Percentiles rank a stretch among this genome's conserved stretches.
Conservation (phyloP, 108 stramenopile genomes). For the Cyclotella atomus region DNA sequence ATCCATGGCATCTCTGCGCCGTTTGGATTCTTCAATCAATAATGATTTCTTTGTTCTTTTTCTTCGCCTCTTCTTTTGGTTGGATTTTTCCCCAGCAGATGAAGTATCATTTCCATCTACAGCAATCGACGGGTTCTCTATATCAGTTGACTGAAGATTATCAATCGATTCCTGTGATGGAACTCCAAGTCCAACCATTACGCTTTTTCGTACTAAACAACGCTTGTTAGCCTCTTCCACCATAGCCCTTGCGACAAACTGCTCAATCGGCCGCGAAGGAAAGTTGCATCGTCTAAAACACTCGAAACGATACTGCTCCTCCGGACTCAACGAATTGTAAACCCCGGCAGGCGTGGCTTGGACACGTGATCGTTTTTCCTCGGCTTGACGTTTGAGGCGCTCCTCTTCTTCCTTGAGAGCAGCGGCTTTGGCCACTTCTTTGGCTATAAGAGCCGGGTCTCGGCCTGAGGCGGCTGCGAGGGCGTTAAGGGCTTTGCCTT, state of each 20-base stretch:
- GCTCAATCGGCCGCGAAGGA: constrained; percentile 35
- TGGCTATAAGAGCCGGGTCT: constrained; percentile 38
- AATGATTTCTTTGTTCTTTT: constrained; percentile 36
- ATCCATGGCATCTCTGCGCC: constrained; percentile 43
- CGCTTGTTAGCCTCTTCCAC: constrained; percentile 35
- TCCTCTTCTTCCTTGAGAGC: constrained; percentile 10
- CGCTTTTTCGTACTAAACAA: constrained; percentile 20
- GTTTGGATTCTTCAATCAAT: constrained; percentile 44
- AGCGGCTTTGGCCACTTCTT: constrained; percentile 13
- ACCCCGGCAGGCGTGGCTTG: constrained; percentile 20
- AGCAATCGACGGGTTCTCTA: not conserved
- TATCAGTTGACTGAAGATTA: not conserved
- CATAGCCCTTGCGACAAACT: constrained; percentile 43
- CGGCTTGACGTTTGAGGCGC: constrained; percentile 10
- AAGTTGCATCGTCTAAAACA: constrained; percentile 55
- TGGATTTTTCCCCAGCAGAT: not conserved
- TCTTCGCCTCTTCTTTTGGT: constrained; percentile 26
- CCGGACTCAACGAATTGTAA: constrained; percentile 23
- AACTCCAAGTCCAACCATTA: constrained; percentile 28
- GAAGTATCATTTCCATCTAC: constrained; percentile 20
- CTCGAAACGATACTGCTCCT: constrained; percentile 49
- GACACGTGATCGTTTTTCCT: not conserved
- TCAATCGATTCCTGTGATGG: not conserved
- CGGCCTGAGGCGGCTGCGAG: constrained; percentile 43
- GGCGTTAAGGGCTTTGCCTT: constrained; percentile 47